Percentiles rank a stretch among this genome's conserved stretches.
phyloP scores from a whole-genome alignment of 495 filamentous ascomycete species.

The Neurospora sp. region DNA sequence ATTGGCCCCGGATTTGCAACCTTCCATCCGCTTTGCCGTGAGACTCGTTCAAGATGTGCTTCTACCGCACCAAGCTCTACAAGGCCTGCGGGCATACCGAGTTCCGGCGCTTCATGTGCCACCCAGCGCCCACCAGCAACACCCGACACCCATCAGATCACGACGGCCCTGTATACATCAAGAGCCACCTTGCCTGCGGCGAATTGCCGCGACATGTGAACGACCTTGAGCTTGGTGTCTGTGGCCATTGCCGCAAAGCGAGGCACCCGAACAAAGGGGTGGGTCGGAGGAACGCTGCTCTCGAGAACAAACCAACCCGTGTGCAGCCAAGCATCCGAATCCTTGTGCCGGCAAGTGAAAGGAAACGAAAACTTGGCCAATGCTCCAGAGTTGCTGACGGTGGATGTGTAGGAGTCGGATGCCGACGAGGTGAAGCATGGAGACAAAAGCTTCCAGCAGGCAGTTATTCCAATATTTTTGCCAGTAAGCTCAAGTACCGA shows the following conservation, averaged over 20 bases:
- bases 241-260: not conserved
- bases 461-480: no score
- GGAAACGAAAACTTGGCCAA: no score
- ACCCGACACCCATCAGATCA: rapidly evolving
- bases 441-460: no score
- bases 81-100: not conserved
- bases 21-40: not conserved
- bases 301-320: not conserved
- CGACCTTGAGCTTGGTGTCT: not conserved
- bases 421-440: not conserved
- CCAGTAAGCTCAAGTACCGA: no score
- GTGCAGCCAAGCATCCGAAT: not conserved
- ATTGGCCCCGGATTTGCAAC: no score
- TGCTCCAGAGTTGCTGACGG: not conserved
- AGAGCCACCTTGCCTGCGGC: not conserved
- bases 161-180: rapidly evolving
- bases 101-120: not conserved
- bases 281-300: rapidly evolving
- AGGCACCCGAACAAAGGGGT: not conserved
- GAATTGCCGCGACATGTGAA: not conserved
- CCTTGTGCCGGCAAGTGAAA: not conserved
- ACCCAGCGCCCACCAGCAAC: not conserved
- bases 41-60: not conserved
- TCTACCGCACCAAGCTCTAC: not conserved
- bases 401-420: not conserved